A percentile compares a stretch with the other conserved stretches of the same genome.
Conservation (phyloP, 2,329 filamentous ascomycete genomes). For the Diaporthe longicolla region DNA sequence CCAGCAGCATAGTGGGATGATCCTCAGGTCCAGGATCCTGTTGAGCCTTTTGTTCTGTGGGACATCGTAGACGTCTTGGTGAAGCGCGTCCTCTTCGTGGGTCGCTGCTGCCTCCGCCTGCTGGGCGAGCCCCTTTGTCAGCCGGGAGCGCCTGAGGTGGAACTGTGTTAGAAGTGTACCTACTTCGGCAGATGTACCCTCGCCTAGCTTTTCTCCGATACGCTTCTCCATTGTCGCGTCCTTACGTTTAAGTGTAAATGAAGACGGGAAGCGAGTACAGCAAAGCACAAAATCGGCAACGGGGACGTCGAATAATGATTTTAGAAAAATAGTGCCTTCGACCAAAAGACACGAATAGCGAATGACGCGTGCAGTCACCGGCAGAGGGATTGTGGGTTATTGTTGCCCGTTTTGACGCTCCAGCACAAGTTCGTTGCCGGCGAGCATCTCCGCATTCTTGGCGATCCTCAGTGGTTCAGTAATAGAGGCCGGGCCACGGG, state of each 20-base stretch:
- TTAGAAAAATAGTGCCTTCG: too few species aligned
- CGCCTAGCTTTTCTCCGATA: neutral
- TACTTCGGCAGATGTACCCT: slow-evolving; percentile 9
- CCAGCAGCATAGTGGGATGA: slow-evolving; percentile 46
- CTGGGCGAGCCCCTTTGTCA: neutral
- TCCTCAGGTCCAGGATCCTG: slow-evolving; percentile 46
- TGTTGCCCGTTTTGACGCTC: neutral
- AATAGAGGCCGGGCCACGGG: neutral
- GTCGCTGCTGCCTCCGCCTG: neutral
- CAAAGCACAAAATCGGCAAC: too few species aligned
- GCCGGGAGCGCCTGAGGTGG: neutral
- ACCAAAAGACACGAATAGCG: too few species aligned
- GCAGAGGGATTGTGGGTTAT: neutral
- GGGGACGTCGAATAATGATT: neutral
- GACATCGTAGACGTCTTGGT: slow-evolving; percentile 4
- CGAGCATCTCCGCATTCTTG: slow-evolving; percentile 27
- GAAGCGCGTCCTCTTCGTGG: neutral
- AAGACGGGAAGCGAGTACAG: neutral
- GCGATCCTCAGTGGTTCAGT: neutral
- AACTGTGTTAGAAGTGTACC: neutral
- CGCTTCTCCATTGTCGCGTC: neutral
- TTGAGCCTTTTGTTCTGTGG: slow-evolving; percentile 40
- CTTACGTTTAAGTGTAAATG: too few species aligned
- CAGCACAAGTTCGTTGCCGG: slow-evolving; percentile 2
- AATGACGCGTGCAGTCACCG: neutral